Conservation (phyloP, 495 filamentous ascomycete species). For the Pseudevernia furfuracea region DNA sequence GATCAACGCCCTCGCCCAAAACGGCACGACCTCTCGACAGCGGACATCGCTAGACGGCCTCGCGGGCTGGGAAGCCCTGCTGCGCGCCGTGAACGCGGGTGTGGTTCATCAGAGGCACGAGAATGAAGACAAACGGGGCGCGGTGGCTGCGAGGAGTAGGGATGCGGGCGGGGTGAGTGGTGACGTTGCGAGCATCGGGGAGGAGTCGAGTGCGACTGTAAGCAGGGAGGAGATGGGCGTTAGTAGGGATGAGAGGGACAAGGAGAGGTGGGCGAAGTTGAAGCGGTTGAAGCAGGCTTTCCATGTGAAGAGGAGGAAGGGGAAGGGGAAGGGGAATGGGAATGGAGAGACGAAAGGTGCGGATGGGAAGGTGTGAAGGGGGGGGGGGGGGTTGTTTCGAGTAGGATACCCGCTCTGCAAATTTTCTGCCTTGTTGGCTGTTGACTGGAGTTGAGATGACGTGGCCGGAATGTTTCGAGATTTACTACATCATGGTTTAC, state of each 20-base stretch:
- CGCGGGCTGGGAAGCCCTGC: slow-evolving; percentile 42
- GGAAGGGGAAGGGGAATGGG: slow-evolving; percentile 21
- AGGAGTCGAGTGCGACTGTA: slow-evolving; percentile 19
- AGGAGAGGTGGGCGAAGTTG: slow-evolving; percentile 47
- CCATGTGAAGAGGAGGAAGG: slow-evolving; percentile 33
- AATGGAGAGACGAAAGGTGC: neutral
- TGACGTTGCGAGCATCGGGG: slow-evolving; percentile 20
- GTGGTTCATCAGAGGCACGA: slow-evolving; percentile 14
- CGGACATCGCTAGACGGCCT: slow-evolving; percentile 28
- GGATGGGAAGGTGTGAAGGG: neutral
- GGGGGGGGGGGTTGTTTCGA: neutral
- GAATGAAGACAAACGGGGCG: slow-evolving; percentile 21
- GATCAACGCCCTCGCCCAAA: slow-evolving; percentile 57
- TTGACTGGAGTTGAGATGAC: too few species aligned
- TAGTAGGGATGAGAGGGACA: slow-evolving; percentile 36
- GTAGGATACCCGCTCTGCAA: too few species aligned
- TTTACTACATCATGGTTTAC: too few species aligned
- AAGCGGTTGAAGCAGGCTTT: slow-evolving; percentile 43
- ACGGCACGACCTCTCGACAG: slow-evolving; percentile 30
- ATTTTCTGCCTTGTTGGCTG: too few species aligned
- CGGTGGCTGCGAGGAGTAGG: neutral
- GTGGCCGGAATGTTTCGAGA: too few species aligned
- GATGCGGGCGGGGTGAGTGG: neutral
- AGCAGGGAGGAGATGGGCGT: slow-evolving; percentile 24
- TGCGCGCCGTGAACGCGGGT: slow-evolving; percentile 33